Conservation (phyloP, 495 filamentous ascomycete species). For the Staphylotrichum longicolle region DNA sequence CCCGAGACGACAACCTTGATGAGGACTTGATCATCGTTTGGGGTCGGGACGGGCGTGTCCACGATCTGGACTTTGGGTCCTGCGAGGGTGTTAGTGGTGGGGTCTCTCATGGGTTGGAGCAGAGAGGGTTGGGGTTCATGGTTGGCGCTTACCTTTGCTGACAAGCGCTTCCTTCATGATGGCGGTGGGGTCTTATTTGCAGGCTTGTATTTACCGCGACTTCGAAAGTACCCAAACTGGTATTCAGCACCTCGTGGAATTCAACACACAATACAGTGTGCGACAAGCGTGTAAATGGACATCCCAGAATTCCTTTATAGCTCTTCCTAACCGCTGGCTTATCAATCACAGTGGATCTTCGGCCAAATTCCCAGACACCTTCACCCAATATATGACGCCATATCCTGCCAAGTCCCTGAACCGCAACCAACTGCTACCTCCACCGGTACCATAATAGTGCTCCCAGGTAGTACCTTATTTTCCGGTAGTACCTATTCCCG, state of each 20-base stretch:
- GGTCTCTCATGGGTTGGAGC: not conserved
- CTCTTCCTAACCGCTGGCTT: too few relatives aligned
- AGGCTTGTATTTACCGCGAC: not conserved
- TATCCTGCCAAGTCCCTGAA: not conserved
- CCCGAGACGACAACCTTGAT: slow-evolving; percentile 68
- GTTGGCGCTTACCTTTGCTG: slow-evolving; percentile 12
- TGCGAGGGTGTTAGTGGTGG: slow-evolving; percentile 4
- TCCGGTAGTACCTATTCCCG: not conserved
- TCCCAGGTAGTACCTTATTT: not conserved
- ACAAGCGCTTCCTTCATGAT: slow-evolving; percentile 14
- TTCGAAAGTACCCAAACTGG: too few relatives aligned
- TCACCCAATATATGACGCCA: slow-evolving; percentile 5
- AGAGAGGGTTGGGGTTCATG: not conserved
- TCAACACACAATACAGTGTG: too few relatives aligned
- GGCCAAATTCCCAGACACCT: not conserved
- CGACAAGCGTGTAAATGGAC: too few relatives aligned
- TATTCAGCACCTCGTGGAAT: too few relatives aligned
- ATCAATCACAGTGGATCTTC: not conserved
- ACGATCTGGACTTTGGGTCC: slow-evolving; percentile 57
- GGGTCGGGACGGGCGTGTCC: slow-evolving; percentile 62
- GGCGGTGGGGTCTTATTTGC: not conserved
- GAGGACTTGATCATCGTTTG: slow-evolving; percentile 60
- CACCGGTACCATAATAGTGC: not conserved
- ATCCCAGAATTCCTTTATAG: too few relatives aligned
- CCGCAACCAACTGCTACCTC: not conserved